These are phyloP conservation scores for Trametes elegans DNA, from an alignment of 768 basidiomycete genomes.

Conservation along the genomic window DNA sequence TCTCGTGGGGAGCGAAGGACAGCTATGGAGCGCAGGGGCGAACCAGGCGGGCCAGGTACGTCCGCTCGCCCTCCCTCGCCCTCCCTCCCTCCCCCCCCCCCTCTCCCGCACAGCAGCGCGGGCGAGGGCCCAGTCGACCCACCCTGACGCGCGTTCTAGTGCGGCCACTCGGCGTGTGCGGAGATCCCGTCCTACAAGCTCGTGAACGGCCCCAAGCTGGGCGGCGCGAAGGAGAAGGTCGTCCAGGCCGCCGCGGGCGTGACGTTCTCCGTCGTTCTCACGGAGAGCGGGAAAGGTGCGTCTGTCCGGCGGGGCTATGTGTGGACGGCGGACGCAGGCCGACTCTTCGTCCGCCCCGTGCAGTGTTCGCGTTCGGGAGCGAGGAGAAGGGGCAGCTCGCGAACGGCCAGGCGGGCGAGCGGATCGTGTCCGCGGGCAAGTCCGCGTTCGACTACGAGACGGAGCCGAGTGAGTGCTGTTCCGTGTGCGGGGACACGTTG, in stretches of 20 bases:
- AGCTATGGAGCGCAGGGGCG: conserved; percentile 79
- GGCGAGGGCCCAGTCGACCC: no score
- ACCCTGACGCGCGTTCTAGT: conserved; percentile 52
- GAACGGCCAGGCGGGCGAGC: conserved; percentile 91
- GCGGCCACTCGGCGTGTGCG: conserved; percentile 63
- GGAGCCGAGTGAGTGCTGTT: conserved; percentile 52
- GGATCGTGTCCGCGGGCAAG: conserved; percentile 84
- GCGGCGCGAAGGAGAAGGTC: conserved; percentile 62
- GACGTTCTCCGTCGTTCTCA: conserved; percentile 81
- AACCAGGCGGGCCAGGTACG: conserved; percentile 80
- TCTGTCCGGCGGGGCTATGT: background rate
- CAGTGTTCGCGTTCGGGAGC: conserved; percentile 88
- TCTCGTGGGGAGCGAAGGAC: conserved; percentile 77
- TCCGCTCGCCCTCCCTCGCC: no score
- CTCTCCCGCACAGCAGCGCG: no score
- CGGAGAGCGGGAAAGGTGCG: conserved; percentile 77
- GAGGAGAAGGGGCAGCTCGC: conserved; percentile 93
- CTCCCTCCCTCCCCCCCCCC: no score
- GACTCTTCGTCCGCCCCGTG: background rate
- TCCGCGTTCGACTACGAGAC: conserved; percentile 76
- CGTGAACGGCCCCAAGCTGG: conserved; percentile 52
- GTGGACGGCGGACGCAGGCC: no score
- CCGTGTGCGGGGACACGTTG: no score
- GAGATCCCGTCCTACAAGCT: conserved; percentile 67
- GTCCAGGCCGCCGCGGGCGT: conserved; percentile 78